Base-by-base conservation (phyloP, 2,329 filamentous ascomycete genomes). In the Exophiala spinifera region DNA sequence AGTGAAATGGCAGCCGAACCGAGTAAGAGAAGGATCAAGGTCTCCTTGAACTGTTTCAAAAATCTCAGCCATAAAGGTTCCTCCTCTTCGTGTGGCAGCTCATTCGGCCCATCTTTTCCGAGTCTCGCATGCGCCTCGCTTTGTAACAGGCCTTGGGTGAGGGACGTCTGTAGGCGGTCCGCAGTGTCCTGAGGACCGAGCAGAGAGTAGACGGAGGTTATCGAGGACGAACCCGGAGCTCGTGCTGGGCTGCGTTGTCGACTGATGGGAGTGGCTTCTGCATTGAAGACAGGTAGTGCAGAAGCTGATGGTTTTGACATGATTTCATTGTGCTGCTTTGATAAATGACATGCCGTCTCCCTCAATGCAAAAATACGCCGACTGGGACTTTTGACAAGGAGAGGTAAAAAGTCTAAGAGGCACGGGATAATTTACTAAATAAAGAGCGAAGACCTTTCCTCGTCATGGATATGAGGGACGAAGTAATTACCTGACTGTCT, bases 51-150 rank as follows among this genome's bases (percentile, higher is more conserved):
- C 67, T 99, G 94, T 72, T 95, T 95, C 56, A 96, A 70, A 66
- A 99, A 99, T 55, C 94, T 88, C 50, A 96, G 75, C 91, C 94
- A 99, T 54, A 99, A 75, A 8, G 94, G 91, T 72, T 99, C 94
- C 1, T 92, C 90, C 51, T 90, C 86, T 56, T 97, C 91, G 70
- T 95, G 90, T 4, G 94, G 90, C 34, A 99, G 87, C 73, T 99
- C 94, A 72, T 99, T 99, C 23, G 88, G 85, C 28, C 94, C 94
- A 75, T 94, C 84, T 60, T 87, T 83, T 66, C 86, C 82, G 57
- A 96, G 79, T 66, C 92, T 84, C 52, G 86, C 82, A 56, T 91
- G 79, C 33, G 91, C 94, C 72, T 96, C 90, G 42, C 84, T 81
- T 0, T 89, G 86, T 4, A 89, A 84, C 13, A 99, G 80, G 49